A percentile compares a stretch with the other conserved stretches of the same genome.
Conservation (phyloP, 257 asterid species). For the Solanum medicagineum region DNA sequence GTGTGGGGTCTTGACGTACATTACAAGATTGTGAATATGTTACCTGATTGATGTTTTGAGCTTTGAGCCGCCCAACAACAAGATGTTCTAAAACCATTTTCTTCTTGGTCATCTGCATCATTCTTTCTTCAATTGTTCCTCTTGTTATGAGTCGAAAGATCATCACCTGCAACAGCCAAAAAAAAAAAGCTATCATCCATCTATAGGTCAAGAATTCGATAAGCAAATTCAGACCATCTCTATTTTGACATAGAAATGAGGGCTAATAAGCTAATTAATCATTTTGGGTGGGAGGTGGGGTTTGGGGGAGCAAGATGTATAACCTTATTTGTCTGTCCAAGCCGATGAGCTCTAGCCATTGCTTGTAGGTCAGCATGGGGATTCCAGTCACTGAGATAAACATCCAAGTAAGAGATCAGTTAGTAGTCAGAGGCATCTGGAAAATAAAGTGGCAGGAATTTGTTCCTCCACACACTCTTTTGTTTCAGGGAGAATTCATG, state of each 20-base stretch:
- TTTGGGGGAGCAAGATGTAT: conserved; percentile 7
- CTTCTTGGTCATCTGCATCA: conserved; percentile 99
- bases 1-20: not conserved
- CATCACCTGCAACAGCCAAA: conserved; percentile 60
- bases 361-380: conserved; percentile 99
- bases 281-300: not conserved
- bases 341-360: conserved; percentile 99
- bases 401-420: conserved; percentile 4
- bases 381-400: conserved; percentile 89
- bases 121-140: conserved; percentile 96
- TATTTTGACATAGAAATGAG: not conserved
- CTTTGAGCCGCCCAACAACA: conserved; percentile 91
- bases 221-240: not conserved
- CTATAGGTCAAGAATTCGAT: conserved; percentile 5
- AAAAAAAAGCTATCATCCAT: not conserved
- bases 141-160: conserved; percentile 77
- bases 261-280: not conserved
- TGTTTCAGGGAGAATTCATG: not conserved
- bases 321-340: conserved; percentile 98
- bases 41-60: conserved; percentile 94
- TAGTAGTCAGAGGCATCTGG: not conserved
- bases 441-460: not conserved
- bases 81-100: conserved; percentile 98
- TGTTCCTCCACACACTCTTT: not conserved
- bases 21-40: not conserved